Conservation (phyloP, 306 rosid species). For the Corylus americana region DNA sequence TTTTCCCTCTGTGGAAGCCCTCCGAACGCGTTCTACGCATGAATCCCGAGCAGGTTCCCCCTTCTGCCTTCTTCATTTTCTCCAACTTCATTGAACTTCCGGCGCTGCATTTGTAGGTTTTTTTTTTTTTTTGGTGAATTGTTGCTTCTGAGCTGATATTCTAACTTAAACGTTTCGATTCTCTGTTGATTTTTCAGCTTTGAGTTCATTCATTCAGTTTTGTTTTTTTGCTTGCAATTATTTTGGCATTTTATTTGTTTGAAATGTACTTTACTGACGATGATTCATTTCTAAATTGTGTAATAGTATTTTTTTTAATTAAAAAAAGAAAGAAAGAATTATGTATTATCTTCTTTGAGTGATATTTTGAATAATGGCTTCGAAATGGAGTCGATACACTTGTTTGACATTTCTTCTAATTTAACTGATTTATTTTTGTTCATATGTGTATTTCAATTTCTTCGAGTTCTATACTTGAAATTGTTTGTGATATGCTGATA, state of each 20-base stretch:
- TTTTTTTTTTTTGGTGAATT: neutral
- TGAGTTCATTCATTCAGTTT: conserved; percentile 22
- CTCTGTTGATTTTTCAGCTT: neutral
- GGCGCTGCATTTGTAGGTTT: neutral
- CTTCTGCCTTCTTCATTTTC: neutral
- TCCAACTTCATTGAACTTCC: neutral
- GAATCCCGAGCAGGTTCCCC: conserved; percentile 63
- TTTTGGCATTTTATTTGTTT: neutral
- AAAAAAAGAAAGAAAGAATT: no score
- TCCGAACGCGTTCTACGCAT: conserved; percentile 82
- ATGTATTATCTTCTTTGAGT: no score
- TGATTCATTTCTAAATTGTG: no score
- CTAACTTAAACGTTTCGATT: conserved; percentile 12
- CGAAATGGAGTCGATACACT: neutral
- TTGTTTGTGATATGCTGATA: neutral
- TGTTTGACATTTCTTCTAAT: neutral
- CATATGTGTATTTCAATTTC: neutral
- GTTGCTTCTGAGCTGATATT: neutral
- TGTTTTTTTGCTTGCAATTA: neutral
- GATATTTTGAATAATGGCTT: neutral
- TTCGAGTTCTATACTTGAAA: neutral
- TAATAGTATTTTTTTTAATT: no score
- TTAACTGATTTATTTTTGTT: neutral
- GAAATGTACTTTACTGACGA: no score
- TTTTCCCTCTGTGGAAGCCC: conserved; percentile 70